A percentile compares a stretch with the other conserved stretches of the same genome.
These are phyloP conservation scores for Porcisia hertigi DNA, from an alignment of 208 protist species.

Conservation along the genomic window DNA sequence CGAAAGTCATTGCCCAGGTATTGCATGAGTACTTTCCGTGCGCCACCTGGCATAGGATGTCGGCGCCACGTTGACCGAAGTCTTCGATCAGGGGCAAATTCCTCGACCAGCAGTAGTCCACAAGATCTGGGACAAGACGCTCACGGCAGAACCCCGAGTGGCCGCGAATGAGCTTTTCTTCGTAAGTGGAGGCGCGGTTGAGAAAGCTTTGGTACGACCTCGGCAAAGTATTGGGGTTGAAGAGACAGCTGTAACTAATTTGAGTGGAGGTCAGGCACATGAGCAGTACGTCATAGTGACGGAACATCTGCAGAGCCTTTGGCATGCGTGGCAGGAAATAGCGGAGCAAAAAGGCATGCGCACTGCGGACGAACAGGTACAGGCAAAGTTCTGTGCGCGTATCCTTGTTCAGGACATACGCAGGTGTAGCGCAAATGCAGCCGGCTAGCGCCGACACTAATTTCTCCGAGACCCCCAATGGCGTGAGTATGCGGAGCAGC, in stretches of 20 bases:
- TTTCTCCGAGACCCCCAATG: conserved; percentile 45
- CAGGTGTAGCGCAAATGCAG: conserved; percentile 68
- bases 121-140: conserved; percentile 63
- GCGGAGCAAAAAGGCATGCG: conserved; percentile 66
- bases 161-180: conserved; percentile 61
- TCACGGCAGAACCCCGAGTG: conserved; percentile 62
- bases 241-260: conserved; percentile 78
- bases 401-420: conserved; percentile 71
- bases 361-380: conserved; percentile 74
- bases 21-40: conserved; percentile 79
- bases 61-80: conserved; percentile 32
- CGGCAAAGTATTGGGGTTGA: conserved; percentile 73
- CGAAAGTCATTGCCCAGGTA: conserved; percentile 51
- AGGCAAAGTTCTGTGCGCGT: conserved; percentile 79
- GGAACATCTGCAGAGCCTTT: conserved; percentile 46
- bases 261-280: conserved; percentile 82
- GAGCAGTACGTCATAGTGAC: conserved; percentile 78
- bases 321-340: conserved; percentile 67
- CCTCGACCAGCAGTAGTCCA: conserved; percentile 50
- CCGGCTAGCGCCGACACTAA: conserved; percentile 50
- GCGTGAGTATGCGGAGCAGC: conserved; percentile 27
- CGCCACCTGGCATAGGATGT: conserved; percentile 43
- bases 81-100: conserved; percentile 32
- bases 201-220: conserved; percentile 79
- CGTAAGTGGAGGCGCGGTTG: conserved; percentile 56